Base-by-base conservation (phyloP, 805 yeast species). In the Metschnikowia vanudenii region DNA sequence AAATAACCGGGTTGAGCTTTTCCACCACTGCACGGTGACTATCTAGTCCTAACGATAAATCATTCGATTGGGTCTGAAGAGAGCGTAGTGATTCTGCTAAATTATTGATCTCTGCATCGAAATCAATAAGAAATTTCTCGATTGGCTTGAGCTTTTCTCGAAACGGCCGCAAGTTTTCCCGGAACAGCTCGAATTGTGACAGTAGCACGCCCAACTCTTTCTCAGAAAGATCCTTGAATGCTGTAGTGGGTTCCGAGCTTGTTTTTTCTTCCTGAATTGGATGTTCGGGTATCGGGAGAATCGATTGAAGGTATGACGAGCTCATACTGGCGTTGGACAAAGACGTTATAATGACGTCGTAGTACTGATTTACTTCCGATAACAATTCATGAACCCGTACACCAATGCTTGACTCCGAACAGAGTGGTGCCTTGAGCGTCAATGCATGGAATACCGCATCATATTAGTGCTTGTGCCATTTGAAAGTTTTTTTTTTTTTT, bases 1-100 rank as follows among this genome's bases (percentile, higher is more conserved):
- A 76, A 0, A 90, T 82, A n/a, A 88, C 68, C 0, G 96, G 96
- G 16, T 85, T 80, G 46, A 90, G 75, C 42, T 72, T 72, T 19
- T 69, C 74, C 4, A 64, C 63, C 12, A 64, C 40, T 2, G 53
- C 41, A 1, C 62, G 58, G 46, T 69, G 73, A 29, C 50, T 33
- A 13, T 58, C 54, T 13, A 69, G 55, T 34, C 64, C 64, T 13
- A 54, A 44, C 2, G 71, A 56, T 20, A 72, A 51, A 22, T 59
- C 60, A 13, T 53, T 51, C n/a, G 73, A 67, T 43, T 69, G 65
- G 31, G 64, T 57, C 43, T 70, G 72, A 8, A 71, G 58, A 12
- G 65, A 46, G 2, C 60, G 53, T 31, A 72, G 59, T 18, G 65
- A 65, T 6, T 65, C 52, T 3, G 74, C 64, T 13, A 72, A 54